These are phyloP conservation scores for Eimeria maxima DNA, from an alignment of 169 alveolate genomes.

Conservation along the genomic window DNA sequence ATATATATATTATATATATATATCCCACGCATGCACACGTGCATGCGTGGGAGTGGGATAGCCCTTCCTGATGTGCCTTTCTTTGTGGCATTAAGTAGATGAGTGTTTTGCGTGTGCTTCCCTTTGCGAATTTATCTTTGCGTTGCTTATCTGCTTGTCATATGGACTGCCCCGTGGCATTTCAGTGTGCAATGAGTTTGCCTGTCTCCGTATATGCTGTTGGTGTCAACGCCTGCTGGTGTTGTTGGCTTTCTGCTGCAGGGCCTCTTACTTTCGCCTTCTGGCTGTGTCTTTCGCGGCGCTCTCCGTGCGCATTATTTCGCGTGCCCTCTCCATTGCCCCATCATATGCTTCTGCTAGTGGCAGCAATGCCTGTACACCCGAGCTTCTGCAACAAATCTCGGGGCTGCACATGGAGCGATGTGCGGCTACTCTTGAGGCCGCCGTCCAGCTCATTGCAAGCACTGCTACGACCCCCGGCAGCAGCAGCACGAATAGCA, in stretches of 20 bases:
- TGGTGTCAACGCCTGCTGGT: background rate
- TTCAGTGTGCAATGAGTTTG: background rate
- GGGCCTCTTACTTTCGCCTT: conserved; percentile 46
- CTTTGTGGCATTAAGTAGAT: background rate
- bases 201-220: background rate
- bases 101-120: background rate
- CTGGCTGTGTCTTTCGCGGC: conserved; percentile 20
- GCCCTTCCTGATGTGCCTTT: background rate
- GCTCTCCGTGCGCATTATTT: conserved; percentile 32
- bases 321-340: conserved; percentile 11
- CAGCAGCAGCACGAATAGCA: conserved; percentile 20
- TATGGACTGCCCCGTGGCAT: background rate
- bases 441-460: conserved; percentile 59
- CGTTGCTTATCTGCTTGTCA: background rate
- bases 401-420: conserved; percentile 58
- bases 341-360: conserved; percentile 1
- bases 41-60: background rate
- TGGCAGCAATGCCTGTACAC: conserved; percentile 19
- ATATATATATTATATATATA: background rate
- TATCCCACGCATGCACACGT: background rate
- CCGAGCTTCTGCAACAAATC: conserved; percentile 31
- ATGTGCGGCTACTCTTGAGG: conserved; percentile 45
- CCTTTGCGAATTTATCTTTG: background rate
- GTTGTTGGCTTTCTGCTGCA: conserved; percentile 21
- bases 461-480: background rate